Percentiles rank a stretch among this genome's conserved stretches.
phyloP scores from a whole-genome alignment of 1,284 basidiomycete species.

The Ustilago cynodontis region DNA sequence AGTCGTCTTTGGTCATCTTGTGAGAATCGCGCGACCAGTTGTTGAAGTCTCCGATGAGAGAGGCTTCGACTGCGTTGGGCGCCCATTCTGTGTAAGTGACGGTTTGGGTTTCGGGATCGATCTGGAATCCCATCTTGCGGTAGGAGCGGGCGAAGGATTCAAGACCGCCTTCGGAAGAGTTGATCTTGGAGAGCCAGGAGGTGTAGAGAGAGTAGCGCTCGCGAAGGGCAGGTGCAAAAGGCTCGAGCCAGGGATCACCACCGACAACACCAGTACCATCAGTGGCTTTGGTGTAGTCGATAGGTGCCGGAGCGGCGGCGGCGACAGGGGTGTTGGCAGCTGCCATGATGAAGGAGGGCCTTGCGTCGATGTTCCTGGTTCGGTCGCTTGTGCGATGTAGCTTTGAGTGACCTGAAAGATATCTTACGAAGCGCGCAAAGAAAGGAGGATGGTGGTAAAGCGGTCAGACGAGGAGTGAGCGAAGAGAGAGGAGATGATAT shows the following conservation, averaged over 20 bases:
- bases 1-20: conserved; percentile 90
- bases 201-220: conserved; percentile 53
- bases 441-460: neutral
- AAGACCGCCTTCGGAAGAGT: conserved; percentile 75
- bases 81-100: conserved; percentile 96
- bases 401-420: neutral
- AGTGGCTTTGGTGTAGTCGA: conserved; percentile 60
- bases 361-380: neutral
- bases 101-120: conserved; percentile 76
- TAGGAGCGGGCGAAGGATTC: conserved; percentile 90
- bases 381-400: too few relatives aligned
- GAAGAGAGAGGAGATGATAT: neutral
- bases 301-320: conserved; percentile 24
- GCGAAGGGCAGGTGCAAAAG: conserved; percentile 58
- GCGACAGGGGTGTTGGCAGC: conserved; percentile 22
- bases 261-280: conserved; percentile 64
- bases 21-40: conserved; percentile 81
- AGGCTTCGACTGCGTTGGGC: conserved; percentile 84
- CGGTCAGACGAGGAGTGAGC: neutral
- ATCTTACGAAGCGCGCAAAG: neutral
- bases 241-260: conserved; percentile 67
- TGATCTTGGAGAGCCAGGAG: conserved; percentile 58
- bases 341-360: conserved; percentile 12
- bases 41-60: conserved; percentile 95
- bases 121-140: conserved; percentile 84